phyloP scores from a whole-genome alignment of 345 rosid genomes.

The Nephelium lappaceum region DNA sequence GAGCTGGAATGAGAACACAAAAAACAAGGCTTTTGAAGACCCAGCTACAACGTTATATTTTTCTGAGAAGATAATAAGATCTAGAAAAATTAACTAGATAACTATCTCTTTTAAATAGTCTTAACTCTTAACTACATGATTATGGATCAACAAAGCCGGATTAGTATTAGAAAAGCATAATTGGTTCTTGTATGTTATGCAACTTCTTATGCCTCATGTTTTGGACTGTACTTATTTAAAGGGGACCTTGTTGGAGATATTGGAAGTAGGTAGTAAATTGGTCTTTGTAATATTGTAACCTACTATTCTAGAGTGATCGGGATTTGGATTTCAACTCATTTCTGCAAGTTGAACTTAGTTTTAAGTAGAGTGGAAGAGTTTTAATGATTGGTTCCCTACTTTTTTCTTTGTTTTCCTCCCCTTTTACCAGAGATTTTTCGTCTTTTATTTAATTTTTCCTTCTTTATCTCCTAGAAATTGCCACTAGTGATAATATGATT shows the following conservation, averaged over 20 bases:
- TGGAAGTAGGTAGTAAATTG: not conserved
- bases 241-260: not conserved
- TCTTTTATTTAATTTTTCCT: too few relatives aligned
- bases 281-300: conserved; percentile 1
- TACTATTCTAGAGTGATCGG: not conserved
- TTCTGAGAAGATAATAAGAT: not conserved
- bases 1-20: too few relatives aligned
- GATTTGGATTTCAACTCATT: not conserved
- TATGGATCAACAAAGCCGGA: not conserved
- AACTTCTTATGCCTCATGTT: not conserved
- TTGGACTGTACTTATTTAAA: not conserved
- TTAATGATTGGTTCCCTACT: too few relatives aligned
- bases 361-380: not conserved
- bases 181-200: not conserved
- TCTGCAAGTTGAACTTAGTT: not conserved
- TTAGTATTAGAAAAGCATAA: not conserved
- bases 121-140: too few relatives aligned
- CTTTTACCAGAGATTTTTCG: too few relatives aligned
- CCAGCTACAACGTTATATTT: too few relatives aligned
- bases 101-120: too few relatives aligned
- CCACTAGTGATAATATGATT: not conserved
- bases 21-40: too few relatives aligned
- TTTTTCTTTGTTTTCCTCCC: too few relatives aligned
- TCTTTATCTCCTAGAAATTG: too few relatives aligned
- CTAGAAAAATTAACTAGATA: not conserved